Evolutionary conservation across 805 yeast genomes (phyloP).

Genomic region (Monosporozyma siamensis): DNA sequence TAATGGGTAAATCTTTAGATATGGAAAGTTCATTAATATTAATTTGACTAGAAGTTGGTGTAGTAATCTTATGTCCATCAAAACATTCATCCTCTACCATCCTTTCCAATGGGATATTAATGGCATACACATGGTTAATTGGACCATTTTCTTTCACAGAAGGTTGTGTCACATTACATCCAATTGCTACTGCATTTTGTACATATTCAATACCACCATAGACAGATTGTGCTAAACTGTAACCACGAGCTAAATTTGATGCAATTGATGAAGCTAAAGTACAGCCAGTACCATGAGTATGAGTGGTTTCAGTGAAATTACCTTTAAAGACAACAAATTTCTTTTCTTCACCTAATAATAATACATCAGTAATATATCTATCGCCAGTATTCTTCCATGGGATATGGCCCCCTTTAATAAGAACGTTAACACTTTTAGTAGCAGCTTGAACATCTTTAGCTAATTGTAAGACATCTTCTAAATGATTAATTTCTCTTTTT

Average conservation of each 20-base stretch:
- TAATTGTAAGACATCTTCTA: slow-evolving; percentile 35
- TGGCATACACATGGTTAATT: slow-evolving; percentile 50
- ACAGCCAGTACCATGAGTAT: slow-evolving; percentile 89
- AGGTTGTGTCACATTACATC: slow-evolving; percentile 25
- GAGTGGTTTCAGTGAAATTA: slow-evolving; percentile 35
- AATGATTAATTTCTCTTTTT: slow-evolving; percentile 21
- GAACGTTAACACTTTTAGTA: slow-evolving; percentile 41
- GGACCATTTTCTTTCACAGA: slow-evolving; percentile 60
- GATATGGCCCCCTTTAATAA: slow-evolving; percentile 76
- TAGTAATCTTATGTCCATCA: slow-evolving; percentile 15
- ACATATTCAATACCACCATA: slow-evolving; percentile 53
- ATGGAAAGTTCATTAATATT: not conserved
- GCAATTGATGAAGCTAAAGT: slow-evolving; percentile 76
- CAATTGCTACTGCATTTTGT: slow-evolving; percentile 49
- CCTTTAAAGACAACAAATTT: slow-evolving; percentile 39
- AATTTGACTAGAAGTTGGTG: not conserved
- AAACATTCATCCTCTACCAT: slow-evolving; percentile 30
- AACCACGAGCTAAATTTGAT: slow-evolving; percentile 56
- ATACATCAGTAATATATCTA: slow-evolving; percentile 41
- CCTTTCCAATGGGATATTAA: slow-evolving; percentile 29
- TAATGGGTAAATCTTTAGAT: slow-evolving; percentile 4
- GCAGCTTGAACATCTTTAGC: slow-evolving; percentile 34
- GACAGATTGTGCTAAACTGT: slow-evolving; percentile 40
- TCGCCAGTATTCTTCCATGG: slow-evolving; percentile 34
- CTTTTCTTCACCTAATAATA: slow-evolving; percentile 37